phyloP scores from a whole-genome alignment of 2,329 filamentous ascomycete species.

The Penicillium brasilianum region DNA sequence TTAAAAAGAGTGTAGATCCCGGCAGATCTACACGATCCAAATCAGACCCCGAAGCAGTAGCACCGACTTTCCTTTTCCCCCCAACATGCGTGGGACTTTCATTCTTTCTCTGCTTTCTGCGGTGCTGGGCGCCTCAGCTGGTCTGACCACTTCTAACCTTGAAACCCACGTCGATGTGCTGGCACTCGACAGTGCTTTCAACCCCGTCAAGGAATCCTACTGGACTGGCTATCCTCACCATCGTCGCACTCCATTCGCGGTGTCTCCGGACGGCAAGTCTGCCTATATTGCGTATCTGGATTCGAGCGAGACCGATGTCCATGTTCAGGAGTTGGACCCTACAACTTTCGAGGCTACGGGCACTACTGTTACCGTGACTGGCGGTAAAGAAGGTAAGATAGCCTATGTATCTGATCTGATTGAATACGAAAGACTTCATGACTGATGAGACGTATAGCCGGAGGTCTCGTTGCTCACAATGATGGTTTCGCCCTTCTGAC shows the following conservation, averaged over 20 bases:
- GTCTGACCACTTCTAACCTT: conserved; percentile 34
- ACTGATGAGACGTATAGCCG: conserved; percentile 44
- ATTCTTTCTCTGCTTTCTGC: conserved; percentile 33
- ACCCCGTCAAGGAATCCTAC: conserved; percentile 64
- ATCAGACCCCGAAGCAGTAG: conserved; percentile 10
- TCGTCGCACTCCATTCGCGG: conserved; percentile 66
- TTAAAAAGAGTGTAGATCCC: background rate
- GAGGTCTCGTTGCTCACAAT: conserved; percentile 65
- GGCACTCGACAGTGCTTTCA: conserved; percentile 58
- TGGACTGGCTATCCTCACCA: conserved; percentile 67
- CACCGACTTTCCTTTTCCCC: conserved; percentile 15
- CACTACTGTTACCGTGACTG: conserved; percentile 56
- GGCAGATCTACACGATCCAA: background rate
- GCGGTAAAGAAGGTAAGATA: conserved; percentile 57
- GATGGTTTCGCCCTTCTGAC: conserved; percentile 68
- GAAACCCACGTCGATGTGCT: conserved; percentile 51
- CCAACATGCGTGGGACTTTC: conserved; percentile 31
- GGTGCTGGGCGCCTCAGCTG: conserved; percentile 31
- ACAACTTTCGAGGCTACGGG: conserved; percentile 61
- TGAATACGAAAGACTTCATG: background rate
- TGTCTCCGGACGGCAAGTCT: conserved; percentile 63
- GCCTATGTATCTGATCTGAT: background rate
- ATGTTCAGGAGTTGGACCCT: conserved; percentile 63
- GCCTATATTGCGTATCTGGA: conserved; percentile 67
- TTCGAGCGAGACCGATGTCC: conserved; percentile 59